Evolutionary conservation across 2,329 filamentous ascomycete species (phyloP).

Genomic region (Aspergillus sp.): DNA sequence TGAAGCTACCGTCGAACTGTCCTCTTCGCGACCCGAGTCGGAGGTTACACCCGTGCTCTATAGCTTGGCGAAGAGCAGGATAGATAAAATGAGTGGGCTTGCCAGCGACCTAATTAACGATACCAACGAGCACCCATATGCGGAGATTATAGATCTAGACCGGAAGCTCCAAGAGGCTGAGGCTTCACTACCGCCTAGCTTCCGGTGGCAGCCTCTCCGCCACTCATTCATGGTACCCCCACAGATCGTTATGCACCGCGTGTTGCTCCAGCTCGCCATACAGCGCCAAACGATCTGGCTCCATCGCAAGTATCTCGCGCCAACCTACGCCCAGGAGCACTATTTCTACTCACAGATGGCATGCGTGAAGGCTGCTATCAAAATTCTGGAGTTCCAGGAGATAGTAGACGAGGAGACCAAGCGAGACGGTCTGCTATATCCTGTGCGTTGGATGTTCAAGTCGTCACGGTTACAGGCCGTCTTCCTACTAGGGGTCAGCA

Average conservation of each 20-base stretch:
- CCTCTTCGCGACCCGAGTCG: background rate
- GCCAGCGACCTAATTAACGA: background rate
- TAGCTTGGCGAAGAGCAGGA: background rate
- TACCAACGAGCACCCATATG: background rate
- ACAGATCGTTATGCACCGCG: background rate
- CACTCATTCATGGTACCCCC: background rate
- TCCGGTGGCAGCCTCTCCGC: background rate
- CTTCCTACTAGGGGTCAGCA: background rate
- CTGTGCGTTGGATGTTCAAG: background rate
- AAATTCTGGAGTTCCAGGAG: background rate
- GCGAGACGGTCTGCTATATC: background rate
- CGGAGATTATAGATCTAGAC: background rate
- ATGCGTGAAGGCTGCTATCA: constrained; percentile 1
- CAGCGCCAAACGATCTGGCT: background rate
- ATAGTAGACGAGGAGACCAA: background rate
- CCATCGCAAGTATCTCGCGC: background rate
- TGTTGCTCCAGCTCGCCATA: background rate
- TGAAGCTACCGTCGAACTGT: background rate
- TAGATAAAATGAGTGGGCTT: background rate
- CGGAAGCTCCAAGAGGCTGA: background rate
- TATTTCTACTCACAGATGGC: constrained; percentile 1
- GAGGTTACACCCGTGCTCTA: background rate
- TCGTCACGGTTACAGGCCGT: background rate
- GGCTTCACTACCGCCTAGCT: background rate
- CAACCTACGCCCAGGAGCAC: background rate